Base-by-base conservation (phyloP, 2,329 filamentous ascomycete species). In the Hypoxylon sp. region DNA sequence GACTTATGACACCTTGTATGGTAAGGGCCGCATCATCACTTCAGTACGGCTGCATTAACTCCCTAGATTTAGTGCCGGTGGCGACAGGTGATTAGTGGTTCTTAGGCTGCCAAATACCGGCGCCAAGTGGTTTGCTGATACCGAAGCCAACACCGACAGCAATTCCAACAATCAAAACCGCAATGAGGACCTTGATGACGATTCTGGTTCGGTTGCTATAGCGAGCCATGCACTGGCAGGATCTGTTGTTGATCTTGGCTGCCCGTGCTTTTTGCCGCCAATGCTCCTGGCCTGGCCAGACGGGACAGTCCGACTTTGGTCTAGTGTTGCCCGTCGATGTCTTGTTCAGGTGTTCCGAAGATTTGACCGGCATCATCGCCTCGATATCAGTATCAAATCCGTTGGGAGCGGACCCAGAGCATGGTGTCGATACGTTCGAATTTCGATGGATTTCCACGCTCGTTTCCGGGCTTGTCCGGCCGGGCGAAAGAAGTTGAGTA, bases 311-410 rank as follows among this genome's bases (percentile, higher is more conserved):
- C 55, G 76, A 79, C 66, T 82, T 82, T 59, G 83, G 83, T 31
- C 76, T 75, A 42, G 74, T 78, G 22, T 60, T 51, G 17, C 75
- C 77, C 10, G 74, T 62, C n/a, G 78, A 73, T 4, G 79, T 79
- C 65, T 79, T 80, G 63, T 76, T 79, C 29, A 76, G 73, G 31
- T 77, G 75, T 73, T 84, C 79, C 70, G 76, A 77, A 3, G 79
- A 80, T 52, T 74, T 75, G 48, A 79, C 74, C 13, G 83, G 80
- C 48, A 84, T 77, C 78, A 85, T 83, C 37, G 85, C 86, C 75
- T 89, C 87, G 53, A 89, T 80, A 70, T 89, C 87, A 4, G 85
- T 84, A 56, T 89, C 87, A 73, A 88, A 89, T 22, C 86, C 86
- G 71, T 87, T 86, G 64, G 76, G 73, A 46, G 77, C 79, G 44